These are phyloP conservation scores for Saturnispora saitoi DNA, from an alignment of 805 yeast species.

Conservation along the genomic window DNA sequence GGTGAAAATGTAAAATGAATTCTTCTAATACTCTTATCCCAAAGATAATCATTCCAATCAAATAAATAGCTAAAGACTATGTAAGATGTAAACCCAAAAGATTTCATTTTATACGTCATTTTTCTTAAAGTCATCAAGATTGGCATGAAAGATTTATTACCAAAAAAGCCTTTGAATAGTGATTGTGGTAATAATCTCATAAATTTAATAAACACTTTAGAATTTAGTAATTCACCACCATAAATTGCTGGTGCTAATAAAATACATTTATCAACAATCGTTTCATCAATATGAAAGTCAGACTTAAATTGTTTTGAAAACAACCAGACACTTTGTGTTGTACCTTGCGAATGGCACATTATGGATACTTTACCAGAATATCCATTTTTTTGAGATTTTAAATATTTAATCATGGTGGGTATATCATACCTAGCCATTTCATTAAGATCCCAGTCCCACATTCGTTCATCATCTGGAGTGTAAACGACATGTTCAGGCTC, in stretches of 20 bases:
- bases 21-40: slow-evolving; percentile 60
- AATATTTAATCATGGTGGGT: slow-evolving; percentile 60
- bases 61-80: slow-evolving; percentile 80
- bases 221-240: slow-evolving; percentile 69
- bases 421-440: slow-evolving; percentile 77
- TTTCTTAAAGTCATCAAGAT: slow-evolving; percentile 54
- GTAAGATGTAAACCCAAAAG: slow-evolving; percentile 62
- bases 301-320: slow-evolving; percentile 43
- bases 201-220: slow-evolving; percentile 50
- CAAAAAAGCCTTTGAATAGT: slow-evolving; percentile 50
- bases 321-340: slow-evolving; percentile 73
- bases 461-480: slow-evolving; percentile 35
- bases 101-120: slow-evolving; percentile 36
- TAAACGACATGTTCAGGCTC: slow-evolving; percentile 53
- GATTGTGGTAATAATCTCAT: slow-evolving; percentile 44
- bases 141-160: slow-evolving; percentile 72
- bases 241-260: slow-evolving; percentile 88
- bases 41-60: slow-evolving; percentile 75
- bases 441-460: slow-evolving; percentile 93
- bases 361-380: slow-evolving; percentile 41
- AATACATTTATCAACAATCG: slow-evolving; percentile 56
- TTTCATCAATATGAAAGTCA: slow-evolving; percentile 13
- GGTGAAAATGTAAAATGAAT: slow-evolving; percentile 83
- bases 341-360: slow-evolving; percentile 89
- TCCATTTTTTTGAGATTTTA: slow-evolving; percentile 31